phyloP scores from a whole-genome alignment of 2,329 filamentous ascomycete genomes.

The Ceratocystis destructans region DNA sequence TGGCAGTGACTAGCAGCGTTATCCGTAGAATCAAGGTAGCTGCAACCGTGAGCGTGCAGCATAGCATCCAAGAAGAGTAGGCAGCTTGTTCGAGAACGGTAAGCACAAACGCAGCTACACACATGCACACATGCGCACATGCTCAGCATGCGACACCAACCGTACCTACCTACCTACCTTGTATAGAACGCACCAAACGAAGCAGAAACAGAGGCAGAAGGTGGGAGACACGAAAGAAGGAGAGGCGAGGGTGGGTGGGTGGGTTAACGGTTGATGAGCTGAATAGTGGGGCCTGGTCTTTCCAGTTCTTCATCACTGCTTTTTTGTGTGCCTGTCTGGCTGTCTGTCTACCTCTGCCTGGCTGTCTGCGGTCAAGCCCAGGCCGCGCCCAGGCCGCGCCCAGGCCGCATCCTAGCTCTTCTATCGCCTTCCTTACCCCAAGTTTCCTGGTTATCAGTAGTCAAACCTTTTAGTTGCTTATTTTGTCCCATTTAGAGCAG shows the following conservation, averaged over 20 bases:
- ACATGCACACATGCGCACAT: neutral
- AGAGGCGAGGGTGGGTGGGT: neutral
- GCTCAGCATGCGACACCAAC: neutral
- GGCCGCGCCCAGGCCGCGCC: too few species aligned
- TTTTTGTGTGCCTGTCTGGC: neutral
- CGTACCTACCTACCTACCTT: neutral
- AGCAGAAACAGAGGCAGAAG: too few species aligned
- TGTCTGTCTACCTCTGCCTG: neutral
- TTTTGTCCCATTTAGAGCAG: neutral
- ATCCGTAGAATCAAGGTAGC: too few species aligned
- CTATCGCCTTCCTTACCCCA: neutral
- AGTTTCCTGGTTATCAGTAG: neutral
- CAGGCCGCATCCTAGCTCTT: neutral
- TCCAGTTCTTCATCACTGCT: neutral
- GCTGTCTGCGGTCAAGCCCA: neutral
- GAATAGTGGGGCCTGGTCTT: neutral
- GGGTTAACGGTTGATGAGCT: neutral
- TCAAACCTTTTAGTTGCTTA: neutral
- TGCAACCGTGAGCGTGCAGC: too few species aligned
- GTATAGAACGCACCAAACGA: too few species aligned
- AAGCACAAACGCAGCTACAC: neutral
- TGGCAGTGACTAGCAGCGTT: neutral
- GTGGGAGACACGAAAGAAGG: neutral
- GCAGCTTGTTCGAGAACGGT: too few species aligned
- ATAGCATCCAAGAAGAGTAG: too few species aligned